Conservation (phyloP, 345 rosid species). For the Zanthoxylum bungeanum region DNA sequence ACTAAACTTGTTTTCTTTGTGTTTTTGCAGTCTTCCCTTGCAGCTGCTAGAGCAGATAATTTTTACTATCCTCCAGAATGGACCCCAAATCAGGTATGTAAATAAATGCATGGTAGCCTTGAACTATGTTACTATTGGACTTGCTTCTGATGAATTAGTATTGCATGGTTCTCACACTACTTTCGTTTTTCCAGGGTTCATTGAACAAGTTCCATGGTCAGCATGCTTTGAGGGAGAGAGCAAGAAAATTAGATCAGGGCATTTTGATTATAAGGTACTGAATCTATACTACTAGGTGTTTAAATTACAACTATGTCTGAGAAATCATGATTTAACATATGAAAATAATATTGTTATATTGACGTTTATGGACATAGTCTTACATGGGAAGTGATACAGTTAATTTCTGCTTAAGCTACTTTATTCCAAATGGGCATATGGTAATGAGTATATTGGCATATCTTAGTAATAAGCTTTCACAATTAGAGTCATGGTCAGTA, state of each 20-base stretch:
- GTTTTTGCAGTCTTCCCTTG: slow-evolving; percentile 77
- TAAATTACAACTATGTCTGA: not conserved
- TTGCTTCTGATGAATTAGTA: slow-evolving; percentile 1
- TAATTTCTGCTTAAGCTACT: not conserved
- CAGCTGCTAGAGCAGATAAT: slow-evolving; percentile 97
- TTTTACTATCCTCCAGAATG: slow-evolving; percentile 98
- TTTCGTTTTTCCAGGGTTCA: slow-evolving; percentile 52
- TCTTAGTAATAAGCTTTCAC: not conserved
- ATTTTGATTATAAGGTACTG: slow-evolving; percentile 82
- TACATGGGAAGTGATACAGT: not conserved
- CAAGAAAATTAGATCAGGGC: slow-evolving; percentile 85
- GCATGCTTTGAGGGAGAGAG: slow-evolving; percentile 95
- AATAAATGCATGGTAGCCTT: not conserved
- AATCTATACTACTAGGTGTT: not conserved
- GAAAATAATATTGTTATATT: not conserved
- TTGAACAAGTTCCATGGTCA: slow-evolving; percentile 97
- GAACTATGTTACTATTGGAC: not conserved
- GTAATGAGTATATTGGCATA: not conserved
- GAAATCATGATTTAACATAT: not conserved
- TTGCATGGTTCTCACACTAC: slow-evolving; percentile 14
- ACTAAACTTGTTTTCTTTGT: slow-evolving; percentile 12
- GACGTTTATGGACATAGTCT: not conserved
- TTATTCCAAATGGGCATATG: not conserved
- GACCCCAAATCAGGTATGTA: slow-evolving; percentile 69
- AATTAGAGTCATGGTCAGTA: not conserved